Evolutionary conservation across 257 asterid species (phyloP).

Genomic region (Solanum rostratum): DNA sequence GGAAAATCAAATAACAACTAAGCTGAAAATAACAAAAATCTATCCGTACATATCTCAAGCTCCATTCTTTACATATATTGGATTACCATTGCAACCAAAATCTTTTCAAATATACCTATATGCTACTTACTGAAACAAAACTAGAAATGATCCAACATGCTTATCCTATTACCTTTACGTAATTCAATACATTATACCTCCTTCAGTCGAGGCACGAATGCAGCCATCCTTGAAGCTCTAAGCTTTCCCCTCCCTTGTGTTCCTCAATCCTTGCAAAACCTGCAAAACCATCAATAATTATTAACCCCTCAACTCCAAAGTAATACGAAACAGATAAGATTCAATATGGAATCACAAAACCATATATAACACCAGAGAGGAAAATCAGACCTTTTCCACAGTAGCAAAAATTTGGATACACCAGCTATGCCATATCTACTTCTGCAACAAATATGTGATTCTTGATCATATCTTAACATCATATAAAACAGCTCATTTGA

Average conservation of each 20-base stretch:
- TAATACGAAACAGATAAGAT: not conserved
- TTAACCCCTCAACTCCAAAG: not conserved
- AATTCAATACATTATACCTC: constrained; percentile 16
- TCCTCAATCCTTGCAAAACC: not conserved
- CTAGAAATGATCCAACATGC: not conserved
- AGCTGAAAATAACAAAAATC: not conserved
- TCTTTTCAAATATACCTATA: not conserved
- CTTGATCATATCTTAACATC: not conserved
- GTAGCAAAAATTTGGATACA: not conserved
- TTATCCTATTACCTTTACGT: not conserved
- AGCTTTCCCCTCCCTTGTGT: not conserved
- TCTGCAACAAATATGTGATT: constrained; percentile 11
- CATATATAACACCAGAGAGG: not conserved
- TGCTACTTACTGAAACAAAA: not conserved
- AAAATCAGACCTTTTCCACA: constrained; percentile 3
- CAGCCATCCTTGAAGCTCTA: not conserved
- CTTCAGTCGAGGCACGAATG: constrained; percentile 5
- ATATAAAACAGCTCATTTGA: not conserved
- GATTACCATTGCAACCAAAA: not conserved
- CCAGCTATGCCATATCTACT: constrained; percentile 11
- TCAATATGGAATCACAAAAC: not conserved
- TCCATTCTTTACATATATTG: not conserved
- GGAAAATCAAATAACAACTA: not conserved
- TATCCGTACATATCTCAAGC: not conserved
- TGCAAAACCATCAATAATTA: not conserved